Percentiles rank a stretch among this genome's conserved stretches.
Conservation (phyloP, 495 filamentous ascomycete species). For the Hyphodiscus hymeniophilus region DNA sequence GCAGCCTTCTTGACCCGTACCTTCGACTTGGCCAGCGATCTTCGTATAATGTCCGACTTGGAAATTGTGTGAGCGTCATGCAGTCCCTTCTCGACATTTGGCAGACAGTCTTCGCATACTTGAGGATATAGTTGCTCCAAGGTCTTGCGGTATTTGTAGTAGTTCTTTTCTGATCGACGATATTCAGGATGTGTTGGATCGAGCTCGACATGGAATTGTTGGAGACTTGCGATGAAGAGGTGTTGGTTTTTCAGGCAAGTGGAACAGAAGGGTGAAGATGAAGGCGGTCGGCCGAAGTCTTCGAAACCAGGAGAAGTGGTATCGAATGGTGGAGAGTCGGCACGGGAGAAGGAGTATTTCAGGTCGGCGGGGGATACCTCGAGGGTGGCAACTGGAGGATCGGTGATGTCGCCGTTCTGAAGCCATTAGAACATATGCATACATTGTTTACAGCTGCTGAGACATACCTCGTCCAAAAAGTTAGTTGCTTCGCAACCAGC, state of each 20-base stretch:
- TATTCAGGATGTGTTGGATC: constrained; percentile 53
- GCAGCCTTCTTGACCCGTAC: constrained; percentile 17
- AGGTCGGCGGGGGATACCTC: constrained; percentile 28
- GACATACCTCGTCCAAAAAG: constrained; percentile 59
- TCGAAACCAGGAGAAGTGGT: constrained; percentile 22
- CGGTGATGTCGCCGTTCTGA: constrained; percentile 76
- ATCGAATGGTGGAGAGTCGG: constrained; percentile 23
- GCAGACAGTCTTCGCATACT: constrained; percentile 69
- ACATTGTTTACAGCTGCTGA: neutral
- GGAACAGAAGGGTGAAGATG: constrained; percentile 53
- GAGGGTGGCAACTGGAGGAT: constrained; percentile 58
- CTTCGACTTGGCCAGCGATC: constrained; percentile 60
- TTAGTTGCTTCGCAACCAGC: constrained; percentile 71
- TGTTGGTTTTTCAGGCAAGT: constrained; percentile 79
- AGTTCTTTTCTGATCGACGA: constrained; percentile 39
- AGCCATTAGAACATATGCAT: neutral
- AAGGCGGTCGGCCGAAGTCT: constrained; percentile 13
- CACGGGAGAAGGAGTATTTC: constrained; percentile 29
- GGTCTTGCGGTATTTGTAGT: constrained; percentile 50
- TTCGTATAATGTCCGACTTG: constrained; percentile 66
- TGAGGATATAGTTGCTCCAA: constrained; percentile 77
- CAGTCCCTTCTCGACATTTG: constrained; percentile 54
- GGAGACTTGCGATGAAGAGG: constrained; percentile 56
- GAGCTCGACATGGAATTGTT: constrained; percentile 47
- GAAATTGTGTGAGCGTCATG: constrained; percentile 64